Base-by-base conservation (phyloP, 2,329 filamentous ascomycete genomes). In the Thermothelomyces thermophilus region DNA sequence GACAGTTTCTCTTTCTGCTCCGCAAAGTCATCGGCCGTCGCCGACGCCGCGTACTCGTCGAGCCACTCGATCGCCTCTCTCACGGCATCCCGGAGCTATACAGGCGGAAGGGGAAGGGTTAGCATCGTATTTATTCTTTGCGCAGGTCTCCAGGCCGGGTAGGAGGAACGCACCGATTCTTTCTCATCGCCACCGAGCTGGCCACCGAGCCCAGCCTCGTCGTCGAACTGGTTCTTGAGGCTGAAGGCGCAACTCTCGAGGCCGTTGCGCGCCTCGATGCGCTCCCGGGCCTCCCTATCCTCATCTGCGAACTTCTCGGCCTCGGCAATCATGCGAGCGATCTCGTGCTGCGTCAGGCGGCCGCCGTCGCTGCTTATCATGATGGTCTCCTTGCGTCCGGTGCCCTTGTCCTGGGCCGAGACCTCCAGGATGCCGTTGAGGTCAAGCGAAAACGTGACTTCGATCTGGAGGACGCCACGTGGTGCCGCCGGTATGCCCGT, bases 1-100 rank as follows among this genome's bases (percentile, higher is more conserved):
- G 87, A 93, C 60, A 98, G 80, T 80, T 95, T 95, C 85, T 98
- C 91, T 79, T 93, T 95, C 78, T 97, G 90, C 81, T 98, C 93
- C 72, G 95, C 89, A 64, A 97, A 96, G 76, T 97, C 93, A 74
- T 96, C 90, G 50, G 88, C 78, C 58, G 78, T 85, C 58, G 85
- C 82, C 58, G 54, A 50, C 28, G 50, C 37, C 5, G 80, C 87
- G 73, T 95, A 90, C 79, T 94, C 87, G 61, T 95, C 89, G 53
- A 98, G 83, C 93, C 93, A 98, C 68, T 95, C 88, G 61, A 83
- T 84, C 56, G 87, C 78, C 76, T 97, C 91, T 83, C 95, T 96
- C 73, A 97, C 82, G 55, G 93, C 93, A 60, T 96, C 90, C 58
- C 93, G 74, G 62, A 97, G 82, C 59, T 57, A 37, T 35, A 34